Evolutionary conservation across 208 protist genomes (phyloP).

Genomic region (Crithidia sp.): DNA sequence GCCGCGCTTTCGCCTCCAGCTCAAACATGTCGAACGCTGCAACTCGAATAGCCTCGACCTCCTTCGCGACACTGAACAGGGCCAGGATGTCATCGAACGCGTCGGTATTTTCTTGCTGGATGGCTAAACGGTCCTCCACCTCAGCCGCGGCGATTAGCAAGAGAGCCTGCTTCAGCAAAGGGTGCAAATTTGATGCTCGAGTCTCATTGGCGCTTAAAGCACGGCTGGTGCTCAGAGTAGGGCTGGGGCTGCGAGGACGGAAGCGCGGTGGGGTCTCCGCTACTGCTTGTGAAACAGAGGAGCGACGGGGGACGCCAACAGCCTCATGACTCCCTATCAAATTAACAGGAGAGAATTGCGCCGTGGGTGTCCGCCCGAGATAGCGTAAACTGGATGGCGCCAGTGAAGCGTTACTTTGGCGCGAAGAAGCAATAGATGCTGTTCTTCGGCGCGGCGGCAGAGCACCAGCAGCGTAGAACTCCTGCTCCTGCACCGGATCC

Average conservation of each 20-base stretch:
- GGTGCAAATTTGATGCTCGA: constrained; percentile 15
- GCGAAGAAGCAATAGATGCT: constrained; percentile 7
- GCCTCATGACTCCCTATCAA: not conserved
- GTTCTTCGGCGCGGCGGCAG: not conserved
- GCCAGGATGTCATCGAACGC: constrained; percentile 40
- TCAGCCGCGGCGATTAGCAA: constrained; percentile 48
- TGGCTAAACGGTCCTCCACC: constrained; percentile 40
- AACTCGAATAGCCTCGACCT: constrained; percentile 44
- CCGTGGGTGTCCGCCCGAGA: not conserved
- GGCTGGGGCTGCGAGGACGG: not conserved
- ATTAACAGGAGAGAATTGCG: constrained; percentile 3
- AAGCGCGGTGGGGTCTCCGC: not conserved
- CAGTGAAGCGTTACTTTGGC: not conserved
- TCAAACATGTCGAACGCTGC: constrained; percentile 60
- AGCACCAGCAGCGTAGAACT: not conserved
- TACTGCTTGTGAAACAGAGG: not conserved
- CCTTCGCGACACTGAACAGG: constrained; percentile 35
- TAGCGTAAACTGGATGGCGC: constrained; percentile 16
- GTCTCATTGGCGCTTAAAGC: no score
- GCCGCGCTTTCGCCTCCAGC: constrained; percentile 43
- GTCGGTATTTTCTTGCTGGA: constrained; percentile 39
- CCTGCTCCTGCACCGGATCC: not conserved
- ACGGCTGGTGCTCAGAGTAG: not conserved
- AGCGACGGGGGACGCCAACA: no score
- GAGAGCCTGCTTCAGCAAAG: constrained; percentile 55